Conservation (phyloP, 2,329 filamentous ascomycete species). For the Verticillium zaregamsianum region DNA sequence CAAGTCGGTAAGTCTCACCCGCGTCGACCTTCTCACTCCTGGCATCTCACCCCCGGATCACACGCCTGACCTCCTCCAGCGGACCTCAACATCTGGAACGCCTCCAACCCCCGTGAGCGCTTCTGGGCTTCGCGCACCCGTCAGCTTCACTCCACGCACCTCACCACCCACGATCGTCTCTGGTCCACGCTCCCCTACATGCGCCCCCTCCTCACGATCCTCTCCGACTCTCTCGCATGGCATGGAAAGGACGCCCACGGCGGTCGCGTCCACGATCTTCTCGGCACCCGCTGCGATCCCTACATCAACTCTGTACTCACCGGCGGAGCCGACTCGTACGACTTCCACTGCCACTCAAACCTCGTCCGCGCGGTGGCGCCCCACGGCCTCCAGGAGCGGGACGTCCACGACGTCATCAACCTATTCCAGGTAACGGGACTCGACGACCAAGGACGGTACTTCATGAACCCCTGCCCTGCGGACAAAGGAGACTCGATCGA, state of each 20-base stretch:
- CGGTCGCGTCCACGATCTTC: slow-evolving; percentile 69
- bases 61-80: slow-evolving; percentile 32
- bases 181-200: slow-evolving; percentile 78
- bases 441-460: slow-evolving; percentile 68
- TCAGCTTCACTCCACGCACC: slow-evolving; percentile 74
- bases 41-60: not conserved
- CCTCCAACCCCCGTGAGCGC: slow-evolving; percentile 69
- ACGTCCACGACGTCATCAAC: slow-evolving; percentile 83
- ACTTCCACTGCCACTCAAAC: slow-evolving; percentile 84
- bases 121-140: slow-evolving; percentile 80
- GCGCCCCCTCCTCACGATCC: slow-evolving; percentile 68
- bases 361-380: slow-evolving; percentile 68
- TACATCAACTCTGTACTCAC: slow-evolving; percentile 75
- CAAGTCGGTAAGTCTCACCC: slow-evolving; percentile 55
- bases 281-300: slow-evolving; percentile 80
- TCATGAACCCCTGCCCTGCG: slow-evolving; percentile 64
- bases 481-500: slow-evolving; percentile 58
- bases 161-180: slow-evolving; percentile 66
- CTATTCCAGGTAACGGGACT: slow-evolving; percentile 81
- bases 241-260: slow-evolving; percentile 61
- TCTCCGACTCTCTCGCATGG: slow-evolving; percentile 60
- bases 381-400: slow-evolving; percentile 63
- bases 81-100: slow-evolving; percentile 80
- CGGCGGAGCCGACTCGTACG: slow-evolving; percentile 55
- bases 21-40: not conserved